These are phyloP conservation scores for Alternaria sp. DNA, from an alignment of 2,329 filamentous ascomycete species.

Conservation along the genomic window DNA sequence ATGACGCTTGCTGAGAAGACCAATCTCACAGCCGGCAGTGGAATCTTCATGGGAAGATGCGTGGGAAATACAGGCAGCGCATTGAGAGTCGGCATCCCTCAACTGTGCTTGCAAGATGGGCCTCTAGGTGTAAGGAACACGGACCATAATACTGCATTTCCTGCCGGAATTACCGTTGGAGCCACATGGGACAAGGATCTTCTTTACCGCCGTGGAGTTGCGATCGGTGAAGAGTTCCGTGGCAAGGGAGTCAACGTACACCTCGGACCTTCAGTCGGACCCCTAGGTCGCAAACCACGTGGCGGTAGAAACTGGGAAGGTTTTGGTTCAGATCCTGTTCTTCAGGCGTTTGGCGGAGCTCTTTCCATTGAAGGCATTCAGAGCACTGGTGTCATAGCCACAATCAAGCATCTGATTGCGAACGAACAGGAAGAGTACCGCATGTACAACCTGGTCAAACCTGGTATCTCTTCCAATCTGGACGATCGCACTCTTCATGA, in stretches of 20 bases:
- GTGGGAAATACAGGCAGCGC: conserved; percentile 81
- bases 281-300: conserved; percentile 68
- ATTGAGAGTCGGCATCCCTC: conserved; percentile 73
- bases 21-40: conserved; percentile 77
- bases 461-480: conserved; percentile 66
- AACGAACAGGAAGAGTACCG: conserved; percentile 74
- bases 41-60: conserved; percentile 75
- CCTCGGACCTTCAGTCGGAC: conserved; percentile 75
- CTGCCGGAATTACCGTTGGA: conserved; percentile 78
- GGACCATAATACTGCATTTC: conserved; percentile 79
- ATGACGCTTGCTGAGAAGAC: conserved; percentile 86
- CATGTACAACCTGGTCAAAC: conserved; percentile 53
- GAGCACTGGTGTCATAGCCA: conserved; percentile 76
- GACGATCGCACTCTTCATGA: conserved; percentile 80
- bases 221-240: conserved; percentile 74
- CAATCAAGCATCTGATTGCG: conserved; percentile 72
- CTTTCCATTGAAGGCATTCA: conserved; percentile 82
- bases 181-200: conserved; percentile 79
- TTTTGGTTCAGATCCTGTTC: conserved; percentile 75
- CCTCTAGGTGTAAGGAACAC: conserved; percentile 76
- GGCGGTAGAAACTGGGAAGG: conserved; percentile 80
- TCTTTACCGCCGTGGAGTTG: conserved; percentile 73
- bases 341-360: conserved; percentile 78
- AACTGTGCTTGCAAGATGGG: conserved; percentile 70
- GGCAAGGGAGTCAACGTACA: conserved; percentile 78